Evolutionary conservation across 2,329 filamentous ascomycete species (phyloP), one percentile per base, ranked within the genome.

Genomic region (Coleophoma eucalyptorum): DNA sequence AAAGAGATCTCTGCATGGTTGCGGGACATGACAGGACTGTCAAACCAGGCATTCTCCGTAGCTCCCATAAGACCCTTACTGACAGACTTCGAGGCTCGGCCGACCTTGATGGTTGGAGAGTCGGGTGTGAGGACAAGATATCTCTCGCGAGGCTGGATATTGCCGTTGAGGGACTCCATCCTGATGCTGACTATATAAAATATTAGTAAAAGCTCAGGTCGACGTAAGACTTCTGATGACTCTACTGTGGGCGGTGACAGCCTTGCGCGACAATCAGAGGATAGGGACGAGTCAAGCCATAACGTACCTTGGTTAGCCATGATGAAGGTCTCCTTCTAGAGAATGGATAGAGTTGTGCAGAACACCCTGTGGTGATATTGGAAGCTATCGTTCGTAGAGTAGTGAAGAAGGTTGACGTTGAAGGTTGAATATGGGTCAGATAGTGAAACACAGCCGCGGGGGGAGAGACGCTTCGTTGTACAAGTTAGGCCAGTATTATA

Each of bases 21-120:
- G 42, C 87, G 76, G 20, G 86, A 89, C 74, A 90, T 86, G 34
- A 90, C 86, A 0, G 86, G 81, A 50, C 81, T 86, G 56, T 89
- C 80, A 52, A 89, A 86, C 75, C 76, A 89, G 15, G 75, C 81
- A 65, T 90, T 90, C 57, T 78, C 66, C 5, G 58, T 35, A 53
- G 68, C 63, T 58, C 73, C 64, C 57, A 70, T 46, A 37, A 74
- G 69, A 10, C 73, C 72, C 45, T 78, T 78, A 38, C 62, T 62
- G 0, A 65, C 43, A 19, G 69, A 71, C 58, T 76, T 77, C 13
- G 74, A 78, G 0, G 75, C 67, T 54, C 76, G 67, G 5, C 76
- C 75, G 51, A 79, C 66, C 12, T 50, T 50, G 20, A 62, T 52
- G 12, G 49, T 40, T 2, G 16, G 43, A 8, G 48, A 21, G 16